Evolutionary conservation across 1,284 basidiomycete genomes (phyloP).

Genomic region (Leccinum subfulvum): DNA sequence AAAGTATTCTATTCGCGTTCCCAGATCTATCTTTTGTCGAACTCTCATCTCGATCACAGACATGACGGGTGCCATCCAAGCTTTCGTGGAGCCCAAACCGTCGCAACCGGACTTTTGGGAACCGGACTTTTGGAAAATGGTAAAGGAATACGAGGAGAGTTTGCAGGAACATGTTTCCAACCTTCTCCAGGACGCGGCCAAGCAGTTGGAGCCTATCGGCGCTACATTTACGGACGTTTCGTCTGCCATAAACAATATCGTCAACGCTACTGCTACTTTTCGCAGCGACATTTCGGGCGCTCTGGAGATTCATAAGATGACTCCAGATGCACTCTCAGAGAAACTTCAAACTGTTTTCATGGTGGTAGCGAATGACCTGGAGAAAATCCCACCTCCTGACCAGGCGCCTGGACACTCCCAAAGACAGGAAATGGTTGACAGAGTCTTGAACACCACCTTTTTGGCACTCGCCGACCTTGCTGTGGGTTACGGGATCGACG

Average conservation of each 20-base stretch:
- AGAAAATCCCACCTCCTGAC: background rate
- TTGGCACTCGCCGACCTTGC: constrained; percentile 1
- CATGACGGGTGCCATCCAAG: background rate
- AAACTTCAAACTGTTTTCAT: constrained; percentile 11
- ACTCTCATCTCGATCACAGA: constrained; percentile 6
- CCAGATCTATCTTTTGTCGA: too few relatives aligned
- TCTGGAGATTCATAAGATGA: constrained; percentile 6
- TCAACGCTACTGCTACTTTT: constrained; percentile 13
- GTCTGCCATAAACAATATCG: constrained; percentile 10
- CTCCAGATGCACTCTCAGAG: constrained; percentile 1
- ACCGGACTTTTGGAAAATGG: constrained; percentile 14
- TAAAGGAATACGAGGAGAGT: background rate
- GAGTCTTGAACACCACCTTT: constrained; percentile 5
- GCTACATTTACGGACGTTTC: constrained; percentile 8
- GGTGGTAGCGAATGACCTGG: background rate
- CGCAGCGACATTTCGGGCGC: constrained; percentile 5
- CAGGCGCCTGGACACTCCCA: constrained; percentile 4
- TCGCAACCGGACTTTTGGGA: constrained; percentile 10
- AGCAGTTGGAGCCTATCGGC: constrained; percentile 3
- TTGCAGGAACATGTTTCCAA: constrained; percentile 6
- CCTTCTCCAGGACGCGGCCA: constrained; percentile 4
- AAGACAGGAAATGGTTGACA: constrained; percentile 7
- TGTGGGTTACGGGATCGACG: constrained; percentile 1
- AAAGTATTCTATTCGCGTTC: constrained; percentile 1
- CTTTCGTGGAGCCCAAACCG: background rate